Conservation (phyloP, 352 stramenopile genomes). For the Pythium scleroteichum region DNA sequence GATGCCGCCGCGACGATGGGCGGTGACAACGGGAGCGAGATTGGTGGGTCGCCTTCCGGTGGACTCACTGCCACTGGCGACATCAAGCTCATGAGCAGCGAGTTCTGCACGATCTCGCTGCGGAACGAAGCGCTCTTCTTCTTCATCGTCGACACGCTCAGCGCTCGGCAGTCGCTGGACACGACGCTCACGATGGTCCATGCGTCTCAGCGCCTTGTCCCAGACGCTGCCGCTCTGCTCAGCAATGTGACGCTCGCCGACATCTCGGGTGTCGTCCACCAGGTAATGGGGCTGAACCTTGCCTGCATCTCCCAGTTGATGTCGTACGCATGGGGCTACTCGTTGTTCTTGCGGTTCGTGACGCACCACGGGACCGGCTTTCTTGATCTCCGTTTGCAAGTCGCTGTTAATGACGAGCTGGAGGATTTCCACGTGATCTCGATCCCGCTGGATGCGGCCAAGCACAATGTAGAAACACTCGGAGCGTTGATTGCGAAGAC, state of each 20-base stretch:
- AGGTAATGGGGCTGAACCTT: conserved; percentile 41
- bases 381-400: conserved; percentile 42
- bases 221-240: conserved; percentile 23
- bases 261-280: conserved; percentile 33
- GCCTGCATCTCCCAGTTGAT: conserved; percentile 38
- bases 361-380: conserved; percentile 39
- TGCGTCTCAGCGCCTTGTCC: conserved; percentile 34
- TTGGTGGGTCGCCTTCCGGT: not conserved
- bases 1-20: conserved; percentile 7
- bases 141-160: conserved; percentile 37
- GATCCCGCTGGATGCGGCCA: conserved; percentile 35
- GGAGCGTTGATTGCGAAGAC: conserved; percentile 25
- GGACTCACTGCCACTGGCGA: conserved; percentile 26
- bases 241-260: conserved; percentile 19
- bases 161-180: conserved; percentile 28
- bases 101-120: conserved; percentile 29
- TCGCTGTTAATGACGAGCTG: conserved; percentile 44
- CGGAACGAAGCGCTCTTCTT: conserved; percentile 41
- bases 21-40: not conserved
- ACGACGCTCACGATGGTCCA: conserved; percentile 38
- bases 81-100: conserved; percentile 14
- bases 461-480: conserved; percentile 36
- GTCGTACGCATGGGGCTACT: conserved; percentile 42
- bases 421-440: conserved; percentile 51
- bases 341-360: conserved; percentile 42